Evolutionary conservation across 2,329 filamentous ascomycete species (phyloP).

Genomic region (Parastagonospora avenae): DNA sequence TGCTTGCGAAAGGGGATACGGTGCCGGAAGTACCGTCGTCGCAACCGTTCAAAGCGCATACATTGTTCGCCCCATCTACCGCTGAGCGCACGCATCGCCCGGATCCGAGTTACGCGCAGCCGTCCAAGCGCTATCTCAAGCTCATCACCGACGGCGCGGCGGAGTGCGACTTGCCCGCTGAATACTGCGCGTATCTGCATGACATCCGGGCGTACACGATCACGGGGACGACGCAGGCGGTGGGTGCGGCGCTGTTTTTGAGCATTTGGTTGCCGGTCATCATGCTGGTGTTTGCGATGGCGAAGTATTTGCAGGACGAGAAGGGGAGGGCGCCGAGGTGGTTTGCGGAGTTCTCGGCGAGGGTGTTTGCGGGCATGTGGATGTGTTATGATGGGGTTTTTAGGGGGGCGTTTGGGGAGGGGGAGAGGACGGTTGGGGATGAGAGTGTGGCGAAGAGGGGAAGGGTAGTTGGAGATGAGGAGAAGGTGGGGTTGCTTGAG

Average conservation of each 20-base stretch:
- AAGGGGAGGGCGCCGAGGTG: conserved; percentile 72
- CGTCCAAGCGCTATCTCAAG: conserved; percentile 81
- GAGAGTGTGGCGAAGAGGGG: conserved; percentile 11
- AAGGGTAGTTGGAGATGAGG: conserved; percentile 6
- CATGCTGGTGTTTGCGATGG: conserved; percentile 57
- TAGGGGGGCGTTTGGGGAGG: conserved; percentile 78
- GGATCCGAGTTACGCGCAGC: conserved; percentile 75
- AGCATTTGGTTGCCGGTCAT: conserved; percentile 64
- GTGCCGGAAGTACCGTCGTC: conserved; percentile 69
- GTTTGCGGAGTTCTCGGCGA: conserved; percentile 60
- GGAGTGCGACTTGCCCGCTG: conserved; percentile 78
- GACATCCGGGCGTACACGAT: conserved; percentile 71
- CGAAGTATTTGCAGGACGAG: conserved; percentile 63
- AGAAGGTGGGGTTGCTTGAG: conserved; percentile 17
- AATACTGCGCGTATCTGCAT: conserved; percentile 76
- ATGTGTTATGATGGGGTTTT: conserved; percentile 67
- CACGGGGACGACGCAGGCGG: conserved; percentile 68
- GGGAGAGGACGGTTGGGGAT: conserved; percentile 66
- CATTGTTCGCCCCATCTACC: conserved; percentile 71
- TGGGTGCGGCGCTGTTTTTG: conserved; percentile 70
- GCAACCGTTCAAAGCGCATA: conserved; percentile 77
- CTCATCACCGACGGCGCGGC: conserved; percentile 77
- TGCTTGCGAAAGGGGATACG: conserved; percentile 63
- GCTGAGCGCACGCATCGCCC: conserved; percentile 61
- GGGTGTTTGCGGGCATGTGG: conserved; percentile 66